Conservation (phyloP, 768 basidiomycete species). For the Kwoniella shandongensis region DNA sequence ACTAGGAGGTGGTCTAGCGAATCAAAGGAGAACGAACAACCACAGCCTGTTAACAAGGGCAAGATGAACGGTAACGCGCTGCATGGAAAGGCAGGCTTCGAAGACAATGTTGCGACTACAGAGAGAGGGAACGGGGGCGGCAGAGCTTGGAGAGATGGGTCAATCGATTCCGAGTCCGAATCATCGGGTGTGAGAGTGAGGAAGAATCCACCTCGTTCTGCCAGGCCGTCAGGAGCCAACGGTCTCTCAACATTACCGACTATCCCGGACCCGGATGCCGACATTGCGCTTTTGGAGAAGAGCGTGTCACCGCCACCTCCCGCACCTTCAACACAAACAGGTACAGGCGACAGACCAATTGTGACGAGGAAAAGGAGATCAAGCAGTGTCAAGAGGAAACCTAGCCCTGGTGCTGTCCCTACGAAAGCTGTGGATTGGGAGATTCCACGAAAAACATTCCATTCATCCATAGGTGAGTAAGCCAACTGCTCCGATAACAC, state of each 20-base stretch:
- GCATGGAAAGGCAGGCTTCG: neutral
- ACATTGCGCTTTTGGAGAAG: neutral
- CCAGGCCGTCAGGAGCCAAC: slow-evolving; percentile 17
- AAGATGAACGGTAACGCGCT: slow-evolving; percentile 4
- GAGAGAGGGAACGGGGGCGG: slow-evolving; percentile 10
- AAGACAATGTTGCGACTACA: neutral
- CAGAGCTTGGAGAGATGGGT: slow-evolving; percentile 23
- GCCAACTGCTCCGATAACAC: neutral
- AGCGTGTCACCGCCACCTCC: slow-evolving; percentile 32
- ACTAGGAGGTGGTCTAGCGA: slow-evolving; percentile 3
- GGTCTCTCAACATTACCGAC: slow-evolving; percentile 36
- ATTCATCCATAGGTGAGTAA: slow-evolving; percentile 79
- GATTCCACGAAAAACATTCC: slow-evolving; percentile 80
- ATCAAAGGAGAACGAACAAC: slow-evolving; percentile 22
- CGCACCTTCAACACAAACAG: slow-evolving; percentile 29
- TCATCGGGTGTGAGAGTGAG: slow-evolving; percentile 3
- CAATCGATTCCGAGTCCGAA: slow-evolving; percentile 19
- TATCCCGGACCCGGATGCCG: slow-evolving; percentile 30
- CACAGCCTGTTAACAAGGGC: neutral
- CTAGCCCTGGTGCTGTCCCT: slow-evolving; percentile 40
- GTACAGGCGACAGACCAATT: slow-evolving; percentile 18
- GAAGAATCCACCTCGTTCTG: slow-evolving; percentile 21
- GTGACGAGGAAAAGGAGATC: slow-evolving; percentile 32
- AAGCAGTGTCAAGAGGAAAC: slow-evolving; percentile 43
- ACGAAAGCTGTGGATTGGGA: slow-evolving; percentile 70